phyloP scores from a whole-genome alignment of 306 rosid genomes.

The Medicago arabica region DNA sequence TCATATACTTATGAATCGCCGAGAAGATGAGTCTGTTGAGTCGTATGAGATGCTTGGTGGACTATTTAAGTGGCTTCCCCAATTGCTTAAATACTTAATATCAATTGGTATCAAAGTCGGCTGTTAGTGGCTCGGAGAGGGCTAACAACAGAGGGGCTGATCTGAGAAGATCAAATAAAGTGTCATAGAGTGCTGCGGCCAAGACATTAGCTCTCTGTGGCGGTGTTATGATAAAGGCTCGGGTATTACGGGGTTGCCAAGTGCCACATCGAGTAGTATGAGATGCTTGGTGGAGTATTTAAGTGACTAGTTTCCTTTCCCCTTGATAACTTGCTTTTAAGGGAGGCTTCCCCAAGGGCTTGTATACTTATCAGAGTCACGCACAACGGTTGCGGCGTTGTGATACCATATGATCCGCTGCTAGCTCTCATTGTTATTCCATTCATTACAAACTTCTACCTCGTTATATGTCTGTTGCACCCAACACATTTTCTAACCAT shows the following conservation, averaged over 20 bases:
- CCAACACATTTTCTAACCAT: background rate
- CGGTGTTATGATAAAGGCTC: background rate
- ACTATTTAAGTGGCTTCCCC: background rate
- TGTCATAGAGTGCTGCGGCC: background rate
- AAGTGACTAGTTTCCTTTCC: background rate
- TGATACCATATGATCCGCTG: constrained; percentile 25
- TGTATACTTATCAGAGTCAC: background rate
- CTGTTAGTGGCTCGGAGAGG: background rate
- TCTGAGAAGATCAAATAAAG: background rate
- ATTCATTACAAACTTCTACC: constrained; percentile 12
- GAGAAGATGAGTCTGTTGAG: background rate
- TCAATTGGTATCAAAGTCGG: background rate
- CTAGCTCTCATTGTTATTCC: constrained; percentile 7
- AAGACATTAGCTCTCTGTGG: background rate
- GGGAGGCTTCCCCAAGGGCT: background rate
- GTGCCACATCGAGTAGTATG: background rate
- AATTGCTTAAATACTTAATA: background rate
- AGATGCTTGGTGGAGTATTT: constrained; percentile 1
- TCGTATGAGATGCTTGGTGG: background rate
- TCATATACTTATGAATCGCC: background rate
- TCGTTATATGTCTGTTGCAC: background rate
- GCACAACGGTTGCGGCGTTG: background rate
- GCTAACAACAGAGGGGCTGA: background rate
- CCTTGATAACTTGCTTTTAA: background rate
- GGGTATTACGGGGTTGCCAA: background rate